Evolutionary conservation across 495 filamentous ascomycete genomes (phyloP), one percentile per base, ranked within the genome.

Genomic region (Pyrenopolyporus hunteri): DNA sequence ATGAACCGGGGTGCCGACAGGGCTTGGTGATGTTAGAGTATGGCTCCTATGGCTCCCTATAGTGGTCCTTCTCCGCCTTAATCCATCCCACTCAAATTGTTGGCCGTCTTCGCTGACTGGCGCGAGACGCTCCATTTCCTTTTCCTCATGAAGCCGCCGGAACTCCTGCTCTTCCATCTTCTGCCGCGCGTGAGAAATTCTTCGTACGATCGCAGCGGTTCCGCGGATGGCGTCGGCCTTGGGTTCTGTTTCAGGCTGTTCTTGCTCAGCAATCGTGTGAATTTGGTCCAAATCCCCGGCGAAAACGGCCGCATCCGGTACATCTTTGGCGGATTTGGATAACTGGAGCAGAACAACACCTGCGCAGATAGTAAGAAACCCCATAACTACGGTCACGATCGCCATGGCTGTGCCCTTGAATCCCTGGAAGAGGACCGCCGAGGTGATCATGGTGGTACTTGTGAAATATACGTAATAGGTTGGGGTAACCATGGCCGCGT

Each of bases 381-480:
- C 95, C 77, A 95, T 82, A 36, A 98, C 87, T 9, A 98, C 89
- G 2, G 93, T 97, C 13, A 91, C 76, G 53, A 98, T 98, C 29
- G 89, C 82, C 6, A 83, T 83, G 0, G 84, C 82, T 0, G 89
- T 87, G 28, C 93, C 94, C 66, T 96, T 93, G 82, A 98, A 97
- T 3, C 94, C 94, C 57, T 86, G 89, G 73, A 98, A 98, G 11
- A 98, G 79, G 17, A 98, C 85, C 5, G 93, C 91, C 0, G 92
- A 97, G 6, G 91, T 93, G 57, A 98, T 84, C 62, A 98, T 97
- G 3, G 94, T 98, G 11, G 91, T 86, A 66, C 86, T 94, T 37
- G 94, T 98, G 73, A 98, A 98, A 78, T 91, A 92, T 58, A 98
- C 94, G 70, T 98, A 98, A 75, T 98, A 98, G 3, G 94, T 98